Conservation (phyloP, 192 early-diverging fungal genomes). For the Geranomyces variabilis region DNA sequence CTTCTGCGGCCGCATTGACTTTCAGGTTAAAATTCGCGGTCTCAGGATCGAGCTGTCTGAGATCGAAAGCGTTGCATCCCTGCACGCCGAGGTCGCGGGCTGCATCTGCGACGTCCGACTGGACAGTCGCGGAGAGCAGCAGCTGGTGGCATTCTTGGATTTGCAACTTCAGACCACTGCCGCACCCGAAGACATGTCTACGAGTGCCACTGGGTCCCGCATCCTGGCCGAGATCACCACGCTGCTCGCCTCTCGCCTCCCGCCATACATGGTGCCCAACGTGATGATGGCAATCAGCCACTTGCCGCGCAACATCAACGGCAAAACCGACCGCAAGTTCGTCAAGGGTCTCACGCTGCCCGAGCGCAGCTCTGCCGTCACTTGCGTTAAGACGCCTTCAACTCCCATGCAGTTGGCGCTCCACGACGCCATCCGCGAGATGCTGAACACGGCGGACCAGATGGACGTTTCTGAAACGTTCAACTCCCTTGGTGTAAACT, state of each 20-base stretch:
- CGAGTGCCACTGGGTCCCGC: not conserved
- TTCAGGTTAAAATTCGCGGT: conserved; percentile 30
- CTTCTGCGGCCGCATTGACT: conserved; percentile 24
- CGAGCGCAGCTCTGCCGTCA: not conserved
- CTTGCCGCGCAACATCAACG: conserved; percentile 41
- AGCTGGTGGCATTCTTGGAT: not conserved
- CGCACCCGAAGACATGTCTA: not conserved
- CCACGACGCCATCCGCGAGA: not conserved
- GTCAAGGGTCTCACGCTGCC: no score
- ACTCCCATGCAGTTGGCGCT: not conserved
- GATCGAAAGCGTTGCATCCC: conserved; percentile 14
- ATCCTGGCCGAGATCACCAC: not conserved
- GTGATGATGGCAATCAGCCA: conserved; percentile 14
- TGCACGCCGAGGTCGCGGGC: not conserved
- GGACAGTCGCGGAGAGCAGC: not conserved
- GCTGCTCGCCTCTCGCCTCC: conserved; percentile 23
- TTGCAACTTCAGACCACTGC: not conserved
- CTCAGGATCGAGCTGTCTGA: conserved; percentile 35
- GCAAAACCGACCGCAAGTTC: conserved; percentile 24
- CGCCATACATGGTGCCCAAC: conserved; percentile 43
- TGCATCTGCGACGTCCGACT: not conserved
- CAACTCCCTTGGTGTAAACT: not conserved
- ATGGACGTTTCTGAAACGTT: not conserved
- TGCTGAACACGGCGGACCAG: not conserved
- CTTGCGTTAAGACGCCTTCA: not conserved